phyloP scores from a whole-genome alignment of 208 protist species.

The Crithidia mellificae region DNA sequence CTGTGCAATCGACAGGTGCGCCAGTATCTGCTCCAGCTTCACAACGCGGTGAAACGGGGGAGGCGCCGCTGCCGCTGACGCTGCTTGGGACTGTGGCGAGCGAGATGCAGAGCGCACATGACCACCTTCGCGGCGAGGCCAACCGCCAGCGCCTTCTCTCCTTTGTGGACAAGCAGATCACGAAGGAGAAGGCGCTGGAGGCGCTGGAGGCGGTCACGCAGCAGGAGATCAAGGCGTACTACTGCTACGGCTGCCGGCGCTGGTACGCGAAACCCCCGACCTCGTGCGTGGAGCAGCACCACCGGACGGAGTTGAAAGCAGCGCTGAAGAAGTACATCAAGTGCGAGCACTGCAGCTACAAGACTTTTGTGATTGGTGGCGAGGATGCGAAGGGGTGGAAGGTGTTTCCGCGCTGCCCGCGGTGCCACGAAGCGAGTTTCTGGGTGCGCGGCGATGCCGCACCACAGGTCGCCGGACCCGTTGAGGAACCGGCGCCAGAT shows the following conservation, averaged over 20 bases:
- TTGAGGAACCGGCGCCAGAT: constrained; percentile 13
- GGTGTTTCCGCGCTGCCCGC: constrained; percentile 68
- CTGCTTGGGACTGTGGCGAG: constrained; percentile 41
- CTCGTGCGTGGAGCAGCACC: constrained; percentile 50
- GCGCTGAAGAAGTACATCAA: constrained; percentile 70
- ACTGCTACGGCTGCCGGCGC: constrained; percentile 65
- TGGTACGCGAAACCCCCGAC: constrained; percentile 61
- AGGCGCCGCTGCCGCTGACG: constrained; percentile 15
- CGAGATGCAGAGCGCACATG: constrained; percentile 48
- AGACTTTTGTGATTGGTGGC: constrained; percentile 67
- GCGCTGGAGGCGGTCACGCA: constrained; percentile 54
- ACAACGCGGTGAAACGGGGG: too few species aligned
- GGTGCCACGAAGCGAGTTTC: constrained; percentile 47
- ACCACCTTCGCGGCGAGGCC: constrained; percentile 47
- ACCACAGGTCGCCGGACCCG: constrained; percentile 29
- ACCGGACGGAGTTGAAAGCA: constrained; percentile 46
- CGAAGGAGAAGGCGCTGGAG: constrained; percentile 58
- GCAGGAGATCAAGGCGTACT: constrained; percentile 56
- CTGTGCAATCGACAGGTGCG: neutral
- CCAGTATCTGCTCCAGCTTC: too few species aligned
- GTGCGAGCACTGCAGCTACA: constrained; percentile 78
- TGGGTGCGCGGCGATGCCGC: constrained; percentile 70
- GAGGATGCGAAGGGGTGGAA: constrained; percentile 54
- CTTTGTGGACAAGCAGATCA: constrained; percentile 55
- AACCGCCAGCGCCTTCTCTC: constrained; percentile 39